A percentile compares a stretch with the other conserved stretches of the same genome.
Evolutionary conservation across 108 stramenopile genomes (phyloP).

Genomic region (Skeletonema potamos): DNA sequence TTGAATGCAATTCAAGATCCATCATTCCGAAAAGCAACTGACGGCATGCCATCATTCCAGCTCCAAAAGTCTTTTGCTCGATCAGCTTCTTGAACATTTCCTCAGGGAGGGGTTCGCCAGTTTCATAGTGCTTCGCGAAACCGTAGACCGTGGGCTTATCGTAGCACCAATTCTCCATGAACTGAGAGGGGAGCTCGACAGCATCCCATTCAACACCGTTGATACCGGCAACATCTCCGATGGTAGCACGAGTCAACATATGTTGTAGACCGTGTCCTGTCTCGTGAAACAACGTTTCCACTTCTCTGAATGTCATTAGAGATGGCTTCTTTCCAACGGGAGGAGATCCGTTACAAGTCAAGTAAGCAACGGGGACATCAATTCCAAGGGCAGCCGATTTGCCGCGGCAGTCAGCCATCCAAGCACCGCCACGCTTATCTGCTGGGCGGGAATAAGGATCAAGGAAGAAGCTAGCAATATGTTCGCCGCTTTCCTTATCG

Average conservation of each 20-base stretch:
- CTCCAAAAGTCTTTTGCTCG: slow-evolving; percentile 89
- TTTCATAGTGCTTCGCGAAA: slow-evolving; percentile 98
- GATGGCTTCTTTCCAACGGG: slow-evolving; percentile 93
- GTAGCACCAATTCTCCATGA: slow-evolving; percentile 99
- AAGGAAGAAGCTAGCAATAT: slow-evolving; percentile 95
- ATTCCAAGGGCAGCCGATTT: slow-evolving; percentile 80
- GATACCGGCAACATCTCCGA: slow-evolving; percentile 97
- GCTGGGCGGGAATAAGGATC: slow-evolving; percentile 97
- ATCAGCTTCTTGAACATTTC: slow-evolving; percentile 96
- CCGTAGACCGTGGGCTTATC: slow-evolving; percentile 88
- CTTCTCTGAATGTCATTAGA: slow-evolving; percentile 98
- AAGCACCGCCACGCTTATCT: slow-evolving; percentile 96
- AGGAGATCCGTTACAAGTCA: slow-evolving; percentile 98
- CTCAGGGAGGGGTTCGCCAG: slow-evolving; percentile 93
- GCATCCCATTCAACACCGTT: slow-evolving; percentile 97
- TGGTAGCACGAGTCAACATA: slow-evolving; percentile 92
- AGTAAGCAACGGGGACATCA: slow-evolving; percentile 93
- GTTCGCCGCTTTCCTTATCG: slow-evolving; percentile 79
- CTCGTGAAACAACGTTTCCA: slow-evolving; percentile 98
- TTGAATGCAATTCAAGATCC: slow-evolving; percentile 94
- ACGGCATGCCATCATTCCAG: slow-evolving; percentile 93
- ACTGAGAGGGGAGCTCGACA: slow-evolving; percentile 97
- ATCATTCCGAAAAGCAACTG: slow-evolving; percentile 96
- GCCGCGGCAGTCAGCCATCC: slow-evolving; percentile 95
- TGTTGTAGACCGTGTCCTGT: slow-evolving; percentile 94